Evolutionary conservation across 441 rosid species (phyloP), one percentile per base, ranked within the genome.

Genomic region (Pelargonium citronellum): DNA sequence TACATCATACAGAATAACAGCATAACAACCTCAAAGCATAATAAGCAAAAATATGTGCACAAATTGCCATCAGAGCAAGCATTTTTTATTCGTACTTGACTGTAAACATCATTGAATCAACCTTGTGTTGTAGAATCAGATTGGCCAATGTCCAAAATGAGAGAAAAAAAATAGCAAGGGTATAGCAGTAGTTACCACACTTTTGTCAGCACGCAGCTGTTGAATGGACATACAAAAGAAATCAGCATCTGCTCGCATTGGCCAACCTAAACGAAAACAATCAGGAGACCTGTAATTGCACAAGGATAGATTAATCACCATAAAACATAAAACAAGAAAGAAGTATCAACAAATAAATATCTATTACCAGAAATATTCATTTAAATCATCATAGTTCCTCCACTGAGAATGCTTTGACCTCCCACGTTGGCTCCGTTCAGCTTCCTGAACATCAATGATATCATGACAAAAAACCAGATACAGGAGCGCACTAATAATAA

Each of bases 231-330:
- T 60, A 44, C 77, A 71, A 79, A 95, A 95, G 86, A 95, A 95
- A 83, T 91, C 99, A 76, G 98, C 98, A 88, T 85, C 96, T 20
- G 86, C 87, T 67, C 96, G 91, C 99, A 95, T 92, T 44, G 99
- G 99, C 99, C 99, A 95, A 70, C 99, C 96, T 77, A 95, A 70
- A 20, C 96, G 94, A 76, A 95, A 95, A 81, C 99, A 95, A 82
- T 89, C 95, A 64, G 85, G 88, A 1, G 97, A 95, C 99, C 99
- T 95, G 78, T 49, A 79, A 30, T 63, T 63, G 66, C 19, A 30
- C 43, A 27, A 63, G 44, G 34, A 30, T 10, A 63, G 27, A 12
- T 63, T 30, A 63, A 63, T 63, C 39, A 61, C 65, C 37, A 61
- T 11, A 22, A 24, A 24, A 22, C 12, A 1, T 27, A 30, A 30